These are phyloP conservation scores for Nitzschia palea DNA, from an alignment of 108 stramenopile genomes.

Conservation along the genomic window DNA sequence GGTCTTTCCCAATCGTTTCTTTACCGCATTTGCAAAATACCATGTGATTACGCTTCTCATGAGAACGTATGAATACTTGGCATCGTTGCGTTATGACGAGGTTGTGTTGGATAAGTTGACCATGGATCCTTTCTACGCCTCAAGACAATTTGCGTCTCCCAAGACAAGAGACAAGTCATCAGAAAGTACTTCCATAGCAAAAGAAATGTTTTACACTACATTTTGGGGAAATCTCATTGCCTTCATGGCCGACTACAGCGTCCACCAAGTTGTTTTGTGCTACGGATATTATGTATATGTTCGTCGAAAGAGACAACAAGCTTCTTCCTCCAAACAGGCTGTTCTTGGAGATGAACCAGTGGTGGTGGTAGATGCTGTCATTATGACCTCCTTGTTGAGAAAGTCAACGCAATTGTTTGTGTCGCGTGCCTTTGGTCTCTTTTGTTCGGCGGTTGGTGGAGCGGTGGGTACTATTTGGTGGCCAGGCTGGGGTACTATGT, in stretches of 20 bases:
- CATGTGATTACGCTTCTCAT: conserved; percentile 48
- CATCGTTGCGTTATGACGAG: conserved; percentile 9
- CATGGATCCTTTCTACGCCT: conserved; percentile 42
- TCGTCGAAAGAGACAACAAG: conserved; percentile 20
- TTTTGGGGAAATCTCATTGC: conserved; percentile 51
- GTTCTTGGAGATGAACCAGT: background rate
- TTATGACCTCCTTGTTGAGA: conserved; percentile 28
- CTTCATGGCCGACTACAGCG: conserved; percentile 55
- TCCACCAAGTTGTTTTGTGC: conserved; percentile 52
- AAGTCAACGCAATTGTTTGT: conserved; percentile 33
- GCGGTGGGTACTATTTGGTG: conserved; percentile 39
- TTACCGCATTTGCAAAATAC: conserved; percentile 46
- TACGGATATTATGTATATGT: conserved; percentile 56
- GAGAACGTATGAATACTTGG: conserved; percentile 50
- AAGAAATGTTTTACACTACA: conserved; percentile 35
- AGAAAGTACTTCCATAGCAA: conserved; percentile 16
- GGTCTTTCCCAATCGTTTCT: conserved; percentile 35
- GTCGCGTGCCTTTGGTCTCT: conserved; percentile 36
- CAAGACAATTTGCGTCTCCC: conserved; percentile 9
- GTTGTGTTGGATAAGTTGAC: conserved; percentile 46
- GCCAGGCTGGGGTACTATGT: conserved; percentile 54
- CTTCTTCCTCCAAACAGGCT: background rate
- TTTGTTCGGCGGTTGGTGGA: conserved; percentile 41
- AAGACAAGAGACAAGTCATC: background rate
- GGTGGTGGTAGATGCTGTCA: conserved; percentile 11